These are phyloP conservation scores for Pleurotus tuber-regium DNA, from an alignment of 768 basidiomycete species.

Conservation along the genomic window DNA sequence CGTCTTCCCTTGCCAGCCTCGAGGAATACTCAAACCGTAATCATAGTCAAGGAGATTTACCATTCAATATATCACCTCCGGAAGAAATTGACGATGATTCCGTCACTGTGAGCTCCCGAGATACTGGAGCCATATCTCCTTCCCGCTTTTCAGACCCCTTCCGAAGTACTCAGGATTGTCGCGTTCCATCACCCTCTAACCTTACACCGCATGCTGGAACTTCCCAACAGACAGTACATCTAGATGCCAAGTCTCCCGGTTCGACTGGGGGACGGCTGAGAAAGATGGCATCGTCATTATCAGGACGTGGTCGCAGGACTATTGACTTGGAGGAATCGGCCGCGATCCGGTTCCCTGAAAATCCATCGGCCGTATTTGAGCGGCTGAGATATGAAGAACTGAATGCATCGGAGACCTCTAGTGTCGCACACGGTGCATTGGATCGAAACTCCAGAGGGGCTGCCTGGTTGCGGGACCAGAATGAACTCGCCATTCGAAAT, in stretches of 20 bases:
- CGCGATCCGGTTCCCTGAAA: conserved; percentile 28
- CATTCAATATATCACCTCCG: conserved; percentile 36
- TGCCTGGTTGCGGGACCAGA: conserved; percentile 84
- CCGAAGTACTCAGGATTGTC: conserved; percentile 10
- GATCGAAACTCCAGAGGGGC: conserved; percentile 66
- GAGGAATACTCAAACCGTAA: conserved; percentile 68
- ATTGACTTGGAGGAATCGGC: conserved; percentile 6
- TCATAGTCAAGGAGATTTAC: conserved; percentile 55
- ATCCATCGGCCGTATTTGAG: conserved; percentile 52
- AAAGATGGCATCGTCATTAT: conserved; percentile 6
- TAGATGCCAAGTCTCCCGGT: conserved; percentile 23
- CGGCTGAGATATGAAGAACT: conserved; percentile 51
- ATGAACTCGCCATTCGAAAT: conserved; percentile 57
- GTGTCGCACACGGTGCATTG: conserved; percentile 40
- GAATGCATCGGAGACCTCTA: conserved; percentile 36
- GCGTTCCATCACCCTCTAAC: conserved; percentile 4
- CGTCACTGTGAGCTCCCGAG: conserved; percentile 73
- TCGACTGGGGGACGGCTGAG: conserved; percentile 14
- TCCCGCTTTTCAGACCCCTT: conserved; percentile 11
- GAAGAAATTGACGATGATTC: conserved; percentile 67
- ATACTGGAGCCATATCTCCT: conserved; percentile 37
- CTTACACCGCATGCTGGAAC: conserved; percentile 4
- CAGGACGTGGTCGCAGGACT: conserved; percentile 3
- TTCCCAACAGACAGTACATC: neutral
- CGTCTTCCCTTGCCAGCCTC: conserved; percentile 74